phyloP scores from a whole-genome alignment of 495 filamentous ascomycete species.

The Aspergillus panamensis region DNA sequence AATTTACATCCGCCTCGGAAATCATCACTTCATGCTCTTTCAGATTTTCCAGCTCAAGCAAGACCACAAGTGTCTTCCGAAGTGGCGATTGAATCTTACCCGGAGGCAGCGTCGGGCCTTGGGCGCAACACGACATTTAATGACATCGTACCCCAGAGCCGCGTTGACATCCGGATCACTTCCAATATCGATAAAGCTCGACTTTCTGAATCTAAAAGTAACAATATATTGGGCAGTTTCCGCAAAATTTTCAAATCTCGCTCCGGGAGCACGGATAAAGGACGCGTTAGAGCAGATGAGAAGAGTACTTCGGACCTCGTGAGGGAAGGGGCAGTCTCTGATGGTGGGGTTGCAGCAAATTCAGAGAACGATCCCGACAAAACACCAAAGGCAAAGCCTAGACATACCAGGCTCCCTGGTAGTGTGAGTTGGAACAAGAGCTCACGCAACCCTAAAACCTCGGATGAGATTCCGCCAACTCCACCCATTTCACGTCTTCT shows the following conservation, averaged over 20 bases:
- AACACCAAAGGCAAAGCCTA: conserved; percentile 8
- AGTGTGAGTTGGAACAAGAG: conserved; percentile 14
- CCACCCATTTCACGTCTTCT: conserved; percentile 12
- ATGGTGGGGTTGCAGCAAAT: background rate
- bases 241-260: conserved; percentile 24
- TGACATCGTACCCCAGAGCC: conserved; percentile 2
- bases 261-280: conserved; percentile 10
- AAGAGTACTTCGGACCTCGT: background rate
- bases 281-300: conserved; percentile 8
- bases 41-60: conserved; percentile 4
- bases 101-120: background rate
- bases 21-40: conserved; percentile 12
- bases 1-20: conserved; percentile 13
- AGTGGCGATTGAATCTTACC: background rate
- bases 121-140: conserved; percentile 12
- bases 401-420: conserved; percentile 10
- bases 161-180: background rate
- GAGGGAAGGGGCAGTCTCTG: conserved; percentile 2
- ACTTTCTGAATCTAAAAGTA: conserved; percentile 12
- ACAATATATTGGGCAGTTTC: conserved; percentile 18
- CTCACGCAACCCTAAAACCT: conserved; percentile 11
- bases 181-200: background rate
- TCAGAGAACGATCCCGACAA: conserved; percentile 1
- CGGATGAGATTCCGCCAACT: background rate
- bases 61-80: background rate